Conservation (phyloP, 2,329 filamentous ascomycete genomes). For the Tolypocladium tundrense region DNA sequence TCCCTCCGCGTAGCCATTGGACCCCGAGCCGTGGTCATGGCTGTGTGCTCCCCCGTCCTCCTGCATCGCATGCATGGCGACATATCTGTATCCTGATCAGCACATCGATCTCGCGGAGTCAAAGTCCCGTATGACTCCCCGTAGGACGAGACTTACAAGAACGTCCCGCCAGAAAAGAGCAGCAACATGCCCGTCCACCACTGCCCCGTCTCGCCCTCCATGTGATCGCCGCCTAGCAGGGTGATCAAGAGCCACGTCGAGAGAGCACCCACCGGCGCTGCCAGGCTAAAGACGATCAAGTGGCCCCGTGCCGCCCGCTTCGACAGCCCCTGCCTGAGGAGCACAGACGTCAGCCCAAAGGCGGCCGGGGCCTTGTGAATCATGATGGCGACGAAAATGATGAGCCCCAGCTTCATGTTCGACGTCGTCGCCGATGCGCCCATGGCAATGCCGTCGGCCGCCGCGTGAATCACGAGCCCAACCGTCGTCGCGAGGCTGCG, state of each 20-base stretch:
- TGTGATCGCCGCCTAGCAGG: constrained; percentile 53
- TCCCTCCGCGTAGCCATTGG: constrained; percentile 46
- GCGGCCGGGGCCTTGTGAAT: constrained; percentile 94
- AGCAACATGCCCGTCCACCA: constrained; percentile 91
- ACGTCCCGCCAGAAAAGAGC: constrained; percentile 92
- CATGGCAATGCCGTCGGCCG: constrained; percentile 90
- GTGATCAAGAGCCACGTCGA: constrained; percentile 73
- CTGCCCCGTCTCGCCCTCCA: constrained; percentile 51
- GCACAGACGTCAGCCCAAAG: constrained; percentile 82
- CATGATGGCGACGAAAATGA: constrained; percentile 95
- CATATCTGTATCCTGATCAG: constrained; percentile 51
- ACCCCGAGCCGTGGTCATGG: constrained; percentile 37
- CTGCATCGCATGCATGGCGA: constrained; percentile 98
- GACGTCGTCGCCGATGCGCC: constrained; percentile 74
- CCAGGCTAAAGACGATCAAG: constrained; percentile 81
- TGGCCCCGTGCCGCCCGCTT: constrained; percentile 79
- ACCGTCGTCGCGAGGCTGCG: constrained; percentile 74
- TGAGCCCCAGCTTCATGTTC: constrained; percentile 68
- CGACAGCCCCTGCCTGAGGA: constrained; percentile 83
- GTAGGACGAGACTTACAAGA: constrained; percentile 55
- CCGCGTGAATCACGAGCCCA: constrained; percentile 90
- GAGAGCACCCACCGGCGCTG: constrained; percentile 78
- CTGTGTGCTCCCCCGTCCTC: constrained; percentile 48
- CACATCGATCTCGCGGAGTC: not conserved
- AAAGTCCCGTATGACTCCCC: not conserved